Base-by-base conservation (phyloP, 1,284 basidiomycete species). In the Leccinum cinnamomeum region DNA sequence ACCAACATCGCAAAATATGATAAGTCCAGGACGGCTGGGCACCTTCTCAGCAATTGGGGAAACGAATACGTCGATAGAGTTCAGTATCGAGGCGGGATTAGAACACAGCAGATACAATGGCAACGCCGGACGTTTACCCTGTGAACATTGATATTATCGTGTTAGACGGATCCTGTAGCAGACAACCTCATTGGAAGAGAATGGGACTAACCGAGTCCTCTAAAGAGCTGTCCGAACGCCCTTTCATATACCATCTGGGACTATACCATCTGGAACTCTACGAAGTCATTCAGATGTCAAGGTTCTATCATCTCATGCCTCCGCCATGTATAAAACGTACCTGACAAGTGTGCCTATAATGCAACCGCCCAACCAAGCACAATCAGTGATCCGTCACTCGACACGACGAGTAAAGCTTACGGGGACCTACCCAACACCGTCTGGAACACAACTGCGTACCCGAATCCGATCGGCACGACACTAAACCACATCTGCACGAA, bases 401-500 rank as follows among this genome's bases (percentile, higher is more conserved):
- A 53, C 50, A 53, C 14, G 25, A 53, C 25, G 8, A 53, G 28
- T n/a, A 10, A 51, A 39, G 14, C 37, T 39, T 25, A 4, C 6
- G 14, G 2, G 12, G 35, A 53, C 68, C 5, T 58, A 69, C 68
- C 60, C 46, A 72, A 23, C 28, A 69, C 56, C 14, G 70, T 69
- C 58, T 66, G 63, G 41, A 69, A 62, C 16, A 69, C 68, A 1
- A 69, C 61, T 3, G 66, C 70, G 2, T 66, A 66, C 28, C 68
- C 68, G 35, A 69, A 72, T 1, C 68, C 70, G 1, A 69, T 58
- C 1, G 70, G 68, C 0, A 64, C 58, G n/a, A 72, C 61, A 3
- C 68, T 68, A 2, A 69, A 28, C 68, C 68, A 69, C 28, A 46
- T 58, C 51, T 67, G 64, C 7, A 69, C 44, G 50, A 72, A 69